These are phyloP conservation scores for Talaromyces sp. DNA, from an alignment of 2,329 filamentous ascomycete species.

Conservation along the genomic window DNA sequence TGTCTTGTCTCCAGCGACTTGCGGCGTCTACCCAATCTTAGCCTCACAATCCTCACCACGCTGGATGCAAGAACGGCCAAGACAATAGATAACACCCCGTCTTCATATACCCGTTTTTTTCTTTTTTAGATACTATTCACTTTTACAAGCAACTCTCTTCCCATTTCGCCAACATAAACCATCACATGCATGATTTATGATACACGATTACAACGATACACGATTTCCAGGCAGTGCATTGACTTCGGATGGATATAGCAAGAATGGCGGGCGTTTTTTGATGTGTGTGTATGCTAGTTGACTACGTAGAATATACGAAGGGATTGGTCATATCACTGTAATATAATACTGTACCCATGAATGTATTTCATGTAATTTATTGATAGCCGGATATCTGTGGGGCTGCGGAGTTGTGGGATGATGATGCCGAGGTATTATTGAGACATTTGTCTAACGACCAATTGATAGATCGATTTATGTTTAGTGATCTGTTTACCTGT, in stretches of 20 bases:
- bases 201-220: constrained; percentile 15
- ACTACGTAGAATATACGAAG: constrained; percentile 1
- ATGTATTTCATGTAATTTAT: background rate
- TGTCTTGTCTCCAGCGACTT: constrained; percentile 55
- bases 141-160: background rate
- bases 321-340: background rate
- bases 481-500: background rate
- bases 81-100: background rate
- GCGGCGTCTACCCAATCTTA: constrained; percentile 30
- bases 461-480: background rate
- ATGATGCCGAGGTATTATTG: background rate
- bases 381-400: background rate
- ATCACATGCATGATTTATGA: constrained; percentile 8
- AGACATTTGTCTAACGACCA: background rate
- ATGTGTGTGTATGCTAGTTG: background rate
- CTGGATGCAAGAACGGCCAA: background rate
- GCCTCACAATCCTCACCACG: background rate
- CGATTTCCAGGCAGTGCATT: constrained; percentile 5
- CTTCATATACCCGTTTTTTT: background rate
- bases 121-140: background rate
- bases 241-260: background rate
- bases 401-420: background rate
- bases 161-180: constrained; percentile 2
- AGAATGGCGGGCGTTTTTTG: constrained; percentile 6
- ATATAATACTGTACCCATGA: background rate